A percentile compares a stretch with the other conserved stretches of the same genome.
Conservation (phyloP, 2,329 filamentous ascomycete species). For the Xylaria sp. region DNA sequence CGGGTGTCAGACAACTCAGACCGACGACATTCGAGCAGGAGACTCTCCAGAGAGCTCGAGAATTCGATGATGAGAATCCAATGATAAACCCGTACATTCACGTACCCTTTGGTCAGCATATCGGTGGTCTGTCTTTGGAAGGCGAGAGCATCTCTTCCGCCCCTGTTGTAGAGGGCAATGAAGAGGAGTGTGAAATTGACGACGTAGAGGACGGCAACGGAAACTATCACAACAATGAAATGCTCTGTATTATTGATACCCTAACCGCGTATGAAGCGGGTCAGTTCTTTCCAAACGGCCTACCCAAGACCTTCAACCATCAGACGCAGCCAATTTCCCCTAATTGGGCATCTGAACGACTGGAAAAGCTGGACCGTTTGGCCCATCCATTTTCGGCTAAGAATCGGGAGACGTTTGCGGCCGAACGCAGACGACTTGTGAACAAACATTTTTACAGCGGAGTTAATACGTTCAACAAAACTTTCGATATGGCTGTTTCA, state of each 20-base stretch:
- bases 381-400: slow-evolving; percentile 35
- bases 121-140: slow-evolving; percentile 21
- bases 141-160: slow-evolving; percentile 32
- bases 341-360: slow-evolving; percentile 44
- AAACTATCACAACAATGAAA: background rate
- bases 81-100: slow-evolving; percentile 33
- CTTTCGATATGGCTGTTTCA: slow-evolving; percentile 46
- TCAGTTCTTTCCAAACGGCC: slow-evolving; percentile 49
- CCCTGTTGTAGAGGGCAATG: background rate
- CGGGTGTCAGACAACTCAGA: slow-evolving; percentile 63
- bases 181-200: background rate
- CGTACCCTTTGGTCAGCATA: slow-evolving; percentile 27
- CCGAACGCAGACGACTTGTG: slow-evolving; percentile 47
- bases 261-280: slow-evolving; percentile 45
- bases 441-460: slow-evolving; percentile 56
- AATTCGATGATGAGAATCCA: slow-evolving; percentile 37
- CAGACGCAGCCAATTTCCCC: slow-evolving; percentile 30
- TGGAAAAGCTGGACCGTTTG: slow-evolving; percentile 29
- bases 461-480: slow-evolving; percentile 51
- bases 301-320: slow-evolving; percentile 49
- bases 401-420: slow-evolving; percentile 41
- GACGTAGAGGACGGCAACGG: background rate
- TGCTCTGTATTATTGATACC: slow-evolving; percentile 48
- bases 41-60: slow-evolving; percentile 42
- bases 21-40: slow-evolving; percentile 57